Base-by-base conservation (phyloP, 2,329 filamentous ascomycete genomes). In the Xylariaceae sp. region DNA sequence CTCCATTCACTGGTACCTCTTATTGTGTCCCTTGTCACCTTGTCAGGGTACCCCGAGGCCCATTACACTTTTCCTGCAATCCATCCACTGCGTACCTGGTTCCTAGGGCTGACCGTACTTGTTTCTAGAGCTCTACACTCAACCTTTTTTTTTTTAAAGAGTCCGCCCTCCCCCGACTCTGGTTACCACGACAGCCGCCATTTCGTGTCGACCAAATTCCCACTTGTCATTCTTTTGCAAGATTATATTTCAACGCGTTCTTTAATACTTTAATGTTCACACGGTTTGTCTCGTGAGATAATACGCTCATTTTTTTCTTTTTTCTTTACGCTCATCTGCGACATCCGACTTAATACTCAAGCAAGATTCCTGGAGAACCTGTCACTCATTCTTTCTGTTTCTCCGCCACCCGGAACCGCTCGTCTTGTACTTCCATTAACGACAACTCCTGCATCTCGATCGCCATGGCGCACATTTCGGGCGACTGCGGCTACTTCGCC, bases 231-330 rank as follows among this genome's bases (percentile, higher is more conserved):
- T 83, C 79, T 72, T 83, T 67, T 59, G 62, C 54, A 61, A 67
- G 64, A 69, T n/a, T 71, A 68, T 64, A 73, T 65, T 76, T 77
- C 74, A 75, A 61, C 73, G 80, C 79, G 70, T 74, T 81, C 79
- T 64, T 81, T 81, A 81, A 81, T 81, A 77, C 66, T 68, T 68
- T 81, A 81, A 80, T 76, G 73, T 77, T 73, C 48, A 68, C 73
- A 68, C 75, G 70, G 74, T 73, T 68, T 68, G 69, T 71, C 68
- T 71, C 71, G 68, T 72, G 70, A 67, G 70, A 67, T 72, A 65
- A 70, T 73, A 69, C 67, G 68, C 70, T 77, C 73, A 65, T 75
- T 76, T 70, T 66, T 64, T 19, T 19, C 19, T 19, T 19, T 19
- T 19, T 19, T 19, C 19, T 19, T 19, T 19, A 19, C 19, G 60